phyloP scores from a whole-genome alignment of 371 early-diverging fungal species.

The Mortierella polycephala region DNA sequence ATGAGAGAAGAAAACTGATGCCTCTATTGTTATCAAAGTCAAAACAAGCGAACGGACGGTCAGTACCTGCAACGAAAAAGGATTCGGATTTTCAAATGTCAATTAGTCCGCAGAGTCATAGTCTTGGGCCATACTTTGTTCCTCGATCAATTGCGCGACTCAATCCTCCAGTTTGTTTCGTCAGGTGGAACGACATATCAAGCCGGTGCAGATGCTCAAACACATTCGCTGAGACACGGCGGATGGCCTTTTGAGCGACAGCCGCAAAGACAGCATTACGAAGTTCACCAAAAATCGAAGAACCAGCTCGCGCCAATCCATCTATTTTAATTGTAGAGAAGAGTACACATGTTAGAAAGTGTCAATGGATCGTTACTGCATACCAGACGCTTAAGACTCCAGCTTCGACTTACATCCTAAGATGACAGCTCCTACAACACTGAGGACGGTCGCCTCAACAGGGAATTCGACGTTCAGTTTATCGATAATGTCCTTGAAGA shows the following conservation, averaged over 20 bases:
- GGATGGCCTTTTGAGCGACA: conserved; percentile 95
- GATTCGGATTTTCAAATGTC: too few relatives aligned
- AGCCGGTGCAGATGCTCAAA: conserved; percentile 89
- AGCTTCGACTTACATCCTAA: conserved; percentile 77
- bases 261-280: conserved; percentile 94
- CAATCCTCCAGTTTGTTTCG: conserved; percentile 94
- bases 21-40: conserved; percentile 65
- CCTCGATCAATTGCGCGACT: conserved; percentile 97
- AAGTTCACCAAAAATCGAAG: conserved; percentile 87
- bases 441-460: conserved; percentile 70
- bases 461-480: conserved; percentile 65
- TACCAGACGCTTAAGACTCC: background rate
- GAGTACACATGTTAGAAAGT: background rate
- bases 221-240: conserved; percentile 85
- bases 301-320: conserved; percentile 89
- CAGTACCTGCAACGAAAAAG: background rate
- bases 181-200: conserved; percentile 90
- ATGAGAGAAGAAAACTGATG: conserved; percentile 91
- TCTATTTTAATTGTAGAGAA: conserved; percentile 57
- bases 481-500: conserved; percentile 93
- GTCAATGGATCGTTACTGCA: background rate
- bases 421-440: conserved; percentile 87
- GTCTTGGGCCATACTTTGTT: conserved; percentile 76
- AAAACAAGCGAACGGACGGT: background rate
- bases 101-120: background rate